phyloP scores from a whole-genome alignment of 2,329 filamentous ascomycete species.

The Hawksworthiomyces lignivorus region DNA sequence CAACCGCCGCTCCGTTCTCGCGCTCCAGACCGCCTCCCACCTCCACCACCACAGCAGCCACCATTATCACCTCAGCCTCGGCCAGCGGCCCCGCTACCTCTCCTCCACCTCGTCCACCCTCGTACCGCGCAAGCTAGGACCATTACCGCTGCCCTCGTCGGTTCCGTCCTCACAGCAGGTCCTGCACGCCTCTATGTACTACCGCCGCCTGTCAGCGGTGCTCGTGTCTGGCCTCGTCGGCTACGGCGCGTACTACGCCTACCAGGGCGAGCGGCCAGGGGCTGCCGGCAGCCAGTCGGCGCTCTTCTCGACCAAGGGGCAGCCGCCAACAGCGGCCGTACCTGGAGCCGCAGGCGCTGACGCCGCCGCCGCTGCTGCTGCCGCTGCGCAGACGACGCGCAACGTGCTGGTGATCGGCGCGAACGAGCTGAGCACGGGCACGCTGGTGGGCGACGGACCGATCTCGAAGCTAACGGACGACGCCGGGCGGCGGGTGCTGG shows the following conservation, averaged over 20 bases:
- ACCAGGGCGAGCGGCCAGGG: constrained; percentile 41
- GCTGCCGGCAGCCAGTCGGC: not conserved
- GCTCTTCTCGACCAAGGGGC: constrained; percentile 9
- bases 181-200: constrained; percentile 66
- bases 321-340: constrained; percentile 14
- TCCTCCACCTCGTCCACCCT: constrained; percentile 20
- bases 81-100: constrained; percentile 31
- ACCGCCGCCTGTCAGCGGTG: constrained; percentile 59
- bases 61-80: constrained; percentile 5
- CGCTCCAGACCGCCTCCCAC: constrained; percentile 14
- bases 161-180: too few relatives aligned
- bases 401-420: constrained; percentile 82
- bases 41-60: not conserved
- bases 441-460: constrained; percentile 76
- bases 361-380: not conserved
- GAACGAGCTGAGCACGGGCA: constrained; percentile 82
- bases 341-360: not conserved
- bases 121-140: constrained; percentile 16
- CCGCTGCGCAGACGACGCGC: constrained; percentile 30
- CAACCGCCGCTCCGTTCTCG: constrained; percentile 30
- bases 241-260: constrained; percentile 70
- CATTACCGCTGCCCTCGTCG: too few relatives aligned
- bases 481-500: constrained; percentile 75
- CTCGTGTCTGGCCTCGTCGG: constrained; percentile 64
- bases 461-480: constrained; percentile 83